Evolutionary conservation across 1,284 basidiomycete species (phyloP).

Genomic region (Megacollybia platyphylla): DNA sequence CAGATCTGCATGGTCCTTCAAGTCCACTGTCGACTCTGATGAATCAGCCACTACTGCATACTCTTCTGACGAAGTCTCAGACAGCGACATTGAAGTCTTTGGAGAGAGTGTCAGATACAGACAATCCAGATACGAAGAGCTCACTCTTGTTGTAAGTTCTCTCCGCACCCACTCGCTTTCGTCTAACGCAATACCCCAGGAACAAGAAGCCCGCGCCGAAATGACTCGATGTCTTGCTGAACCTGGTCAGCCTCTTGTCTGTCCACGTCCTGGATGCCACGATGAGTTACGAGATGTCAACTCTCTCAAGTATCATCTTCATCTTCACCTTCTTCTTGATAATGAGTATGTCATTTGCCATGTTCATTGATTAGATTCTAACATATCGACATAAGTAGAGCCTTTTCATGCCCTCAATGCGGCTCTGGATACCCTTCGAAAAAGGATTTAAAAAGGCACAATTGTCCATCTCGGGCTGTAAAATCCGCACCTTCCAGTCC

Average conservation of each 20-base stretch:
- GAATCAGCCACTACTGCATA: neutral
- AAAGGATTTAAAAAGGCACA: neutral
- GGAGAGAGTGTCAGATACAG: slow-evolving; percentile 12
- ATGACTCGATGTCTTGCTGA: slow-evolving; percentile 16
- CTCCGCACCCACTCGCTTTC: neutral
- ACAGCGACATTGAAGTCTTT: neutral
- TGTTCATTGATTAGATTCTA: neutral
- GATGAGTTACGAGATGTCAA: slow-evolving; percentile 31
- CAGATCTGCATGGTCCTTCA: neutral
- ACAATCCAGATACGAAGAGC: slow-evolving; percentile 19
- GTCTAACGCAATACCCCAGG: slow-evolving; percentile 14
- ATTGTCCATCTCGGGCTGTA: neutral
- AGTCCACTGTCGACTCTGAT: neutral
- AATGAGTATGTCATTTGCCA: slow-evolving; percentile 5
- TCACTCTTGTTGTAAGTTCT: slow-evolving; percentile 25
- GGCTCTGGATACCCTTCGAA: neutral
- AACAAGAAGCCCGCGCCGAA: slow-evolving; percentile 25
- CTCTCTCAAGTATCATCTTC: slow-evolving; percentile 42
- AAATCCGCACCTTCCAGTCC: slow-evolving; percentile 1
- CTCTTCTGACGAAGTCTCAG: neutral
- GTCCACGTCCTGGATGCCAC: slow-evolving; percentile 37
- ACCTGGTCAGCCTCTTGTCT: slow-evolving; percentile 21
- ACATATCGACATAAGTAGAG: neutral
- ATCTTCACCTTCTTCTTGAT: slow-evolving; percentile 43
- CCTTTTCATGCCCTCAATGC: neutral